These are phyloP conservation scores for Trichomonas tenax DNA, from an alignment of 208 protist genomes.

Conservation along the genomic window DNA sequence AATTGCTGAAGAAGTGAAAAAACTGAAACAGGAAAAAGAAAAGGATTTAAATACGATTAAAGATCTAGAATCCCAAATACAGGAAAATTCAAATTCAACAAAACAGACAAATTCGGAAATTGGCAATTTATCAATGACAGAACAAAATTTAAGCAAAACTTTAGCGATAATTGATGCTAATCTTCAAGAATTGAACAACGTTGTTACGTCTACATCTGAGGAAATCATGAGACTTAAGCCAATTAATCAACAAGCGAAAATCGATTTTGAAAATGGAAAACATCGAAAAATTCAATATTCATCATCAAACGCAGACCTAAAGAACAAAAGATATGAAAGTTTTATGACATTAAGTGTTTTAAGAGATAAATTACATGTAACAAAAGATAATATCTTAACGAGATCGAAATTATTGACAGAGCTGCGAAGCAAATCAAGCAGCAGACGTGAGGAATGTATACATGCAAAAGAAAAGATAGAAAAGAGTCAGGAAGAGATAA, in stretches of 20 bases:
- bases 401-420: neutral
- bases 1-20: neutral
- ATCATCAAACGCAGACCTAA: neutral
- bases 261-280: neutral
- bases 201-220: neutral
- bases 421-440: neutral
- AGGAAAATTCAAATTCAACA: neutral
- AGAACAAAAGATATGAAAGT: neutral
- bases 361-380: neutral
- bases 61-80: neutral
- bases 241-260: neutral
- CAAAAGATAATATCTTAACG: neutral
- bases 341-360: neutral
- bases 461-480: neutral
- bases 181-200: neutral
- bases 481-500: neutral
- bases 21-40: neutral
- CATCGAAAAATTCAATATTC: neutral
- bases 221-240: neutral
- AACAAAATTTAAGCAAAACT: neutral
- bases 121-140: neutral
- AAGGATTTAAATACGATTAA: neutral
- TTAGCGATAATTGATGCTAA: neutral
- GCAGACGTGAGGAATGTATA: neutral
- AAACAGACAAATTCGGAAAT: neutral